phyloP scores from a whole-genome alignment of 441 rosid species.

The Adansonia madagascariensis region DNA sequence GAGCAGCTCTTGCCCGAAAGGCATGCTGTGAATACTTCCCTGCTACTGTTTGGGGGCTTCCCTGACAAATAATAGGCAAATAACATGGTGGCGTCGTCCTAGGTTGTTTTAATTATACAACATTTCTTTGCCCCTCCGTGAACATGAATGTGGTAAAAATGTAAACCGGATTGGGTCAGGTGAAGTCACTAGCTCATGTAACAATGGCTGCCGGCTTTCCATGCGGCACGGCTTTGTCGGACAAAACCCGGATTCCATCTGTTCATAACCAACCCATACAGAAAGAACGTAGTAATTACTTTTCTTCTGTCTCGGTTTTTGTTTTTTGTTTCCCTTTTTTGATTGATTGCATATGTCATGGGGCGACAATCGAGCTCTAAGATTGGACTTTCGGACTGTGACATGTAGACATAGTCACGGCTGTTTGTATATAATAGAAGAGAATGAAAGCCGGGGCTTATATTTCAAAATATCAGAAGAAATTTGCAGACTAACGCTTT shows the following conservation, averaged over 20 bases:
- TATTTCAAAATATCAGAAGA: slow-evolving; percentile 36
- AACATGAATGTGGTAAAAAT: too few relatives aligned
- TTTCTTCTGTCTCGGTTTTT: background rate
- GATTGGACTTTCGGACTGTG: too few relatives aligned
- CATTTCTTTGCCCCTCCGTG: too few relatives aligned
- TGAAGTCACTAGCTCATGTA: too few relatives aligned
- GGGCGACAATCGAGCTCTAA: too few relatives aligned
- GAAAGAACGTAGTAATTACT: slow-evolving; percentile 38
- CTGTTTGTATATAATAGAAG: slow-evolving; percentile 53
- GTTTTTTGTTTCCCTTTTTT: slow-evolving; percentile 4
- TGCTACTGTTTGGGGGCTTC: slow-evolving; percentile 69
- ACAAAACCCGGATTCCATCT: slow-evolving; percentile 37
- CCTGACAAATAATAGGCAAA: slow-evolving; percentile 42
- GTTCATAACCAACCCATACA: slow-evolving; percentile 52
- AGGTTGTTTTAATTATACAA: background rate
- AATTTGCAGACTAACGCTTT: slow-evolving; percentile 28
- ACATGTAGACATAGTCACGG: slow-evolving; percentile 46
- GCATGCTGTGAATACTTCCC: slow-evolving; percentile 64
- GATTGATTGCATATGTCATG: slow-evolving; percentile 10
- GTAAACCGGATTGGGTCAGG: too few relatives aligned
- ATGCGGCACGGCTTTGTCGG: slow-evolving; percentile 39
- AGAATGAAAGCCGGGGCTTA: slow-evolving; percentile 43
- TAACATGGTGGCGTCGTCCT: background rate
- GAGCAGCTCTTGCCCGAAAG: slow-evolving; percentile 65
- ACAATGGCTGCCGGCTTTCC: slow-evolving; percentile 27